These are phyloP conservation scores for Fusarium sororula DNA, from an alignment of 2,329 filamentous ascomycete genomes.

Conservation along the genomic window DNA sequence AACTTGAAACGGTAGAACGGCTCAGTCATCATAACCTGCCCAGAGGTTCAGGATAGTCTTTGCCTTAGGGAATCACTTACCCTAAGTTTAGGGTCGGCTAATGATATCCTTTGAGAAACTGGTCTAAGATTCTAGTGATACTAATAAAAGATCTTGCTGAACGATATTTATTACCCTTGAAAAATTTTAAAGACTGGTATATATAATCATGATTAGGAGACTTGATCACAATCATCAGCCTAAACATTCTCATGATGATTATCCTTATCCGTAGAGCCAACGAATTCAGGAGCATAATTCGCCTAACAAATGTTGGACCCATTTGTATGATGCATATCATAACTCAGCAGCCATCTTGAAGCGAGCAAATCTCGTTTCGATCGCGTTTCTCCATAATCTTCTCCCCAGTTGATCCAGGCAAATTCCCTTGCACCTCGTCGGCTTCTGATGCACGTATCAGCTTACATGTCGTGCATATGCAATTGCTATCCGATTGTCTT, in stretches of 20 bases:
- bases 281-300: not conserved
- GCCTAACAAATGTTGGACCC: not conserved
- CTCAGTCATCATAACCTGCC: not conserved
- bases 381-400: constrained; percentile 4
- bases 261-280: not conserved
- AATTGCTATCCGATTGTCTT: not conserved
- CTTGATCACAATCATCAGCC: not conserved
- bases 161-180: not conserved
- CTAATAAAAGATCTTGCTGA: not conserved
- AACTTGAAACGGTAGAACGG: not conserved
- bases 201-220: not conserved
- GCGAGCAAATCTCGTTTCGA: constrained; percentile 6
- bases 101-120: not conserved
- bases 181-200: not conserved
- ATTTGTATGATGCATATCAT: constrained; percentile 4
- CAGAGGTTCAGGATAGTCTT: not conserved
- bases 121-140: not conserved
- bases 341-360: constrained; percentile 17
- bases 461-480: not conserved
- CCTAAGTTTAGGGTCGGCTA: not conserved
- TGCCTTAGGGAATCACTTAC: not conserved
- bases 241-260: not conserved
- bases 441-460: constrained; percentile 11
- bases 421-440: not conserved
- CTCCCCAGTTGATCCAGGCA: not conserved